Evolutionary conservation across 208 protist species (phyloP).

Genomic region (Leishmania guyanensis): DNA sequence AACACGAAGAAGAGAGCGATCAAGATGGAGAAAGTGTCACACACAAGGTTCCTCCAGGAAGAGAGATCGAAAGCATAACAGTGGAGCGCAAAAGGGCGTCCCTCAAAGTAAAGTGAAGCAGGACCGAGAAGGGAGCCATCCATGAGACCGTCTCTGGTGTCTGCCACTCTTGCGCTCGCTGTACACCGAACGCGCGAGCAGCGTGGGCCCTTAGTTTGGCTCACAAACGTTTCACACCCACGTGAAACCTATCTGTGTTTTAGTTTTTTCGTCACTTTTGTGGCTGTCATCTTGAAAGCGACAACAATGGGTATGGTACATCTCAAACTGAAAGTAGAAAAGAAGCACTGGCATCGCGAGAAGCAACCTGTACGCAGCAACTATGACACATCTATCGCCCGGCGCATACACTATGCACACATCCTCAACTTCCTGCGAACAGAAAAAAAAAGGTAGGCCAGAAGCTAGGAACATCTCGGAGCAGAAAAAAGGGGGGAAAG

Average conservation of each 20-base stretch:
- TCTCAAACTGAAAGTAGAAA: neutral
- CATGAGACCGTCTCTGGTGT: neutral
- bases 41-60: neutral
- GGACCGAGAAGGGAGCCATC: neutral
- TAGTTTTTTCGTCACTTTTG: neutral
- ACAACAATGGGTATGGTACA: conserved; percentile 1
- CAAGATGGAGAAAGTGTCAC: neutral
- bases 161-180: neutral
- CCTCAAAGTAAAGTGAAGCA: neutral
- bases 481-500: neutral
- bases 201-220: neutral
- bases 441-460: conserved; percentile 3
- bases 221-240: neutral
- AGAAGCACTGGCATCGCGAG: neutral
- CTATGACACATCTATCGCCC: neutral
- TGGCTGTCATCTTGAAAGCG: neutral
- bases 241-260: neutral
- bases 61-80: neutral
- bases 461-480: conserved; percentile 2
- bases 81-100: neutral
- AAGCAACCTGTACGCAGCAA: neutral
- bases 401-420: neutral
- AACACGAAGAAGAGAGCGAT: neutral
- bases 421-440: neutral
- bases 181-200: neutral